Evolutionary conservation across 139 green algal species (phyloP).

Genomic region (Closterium sp.): DNA sequence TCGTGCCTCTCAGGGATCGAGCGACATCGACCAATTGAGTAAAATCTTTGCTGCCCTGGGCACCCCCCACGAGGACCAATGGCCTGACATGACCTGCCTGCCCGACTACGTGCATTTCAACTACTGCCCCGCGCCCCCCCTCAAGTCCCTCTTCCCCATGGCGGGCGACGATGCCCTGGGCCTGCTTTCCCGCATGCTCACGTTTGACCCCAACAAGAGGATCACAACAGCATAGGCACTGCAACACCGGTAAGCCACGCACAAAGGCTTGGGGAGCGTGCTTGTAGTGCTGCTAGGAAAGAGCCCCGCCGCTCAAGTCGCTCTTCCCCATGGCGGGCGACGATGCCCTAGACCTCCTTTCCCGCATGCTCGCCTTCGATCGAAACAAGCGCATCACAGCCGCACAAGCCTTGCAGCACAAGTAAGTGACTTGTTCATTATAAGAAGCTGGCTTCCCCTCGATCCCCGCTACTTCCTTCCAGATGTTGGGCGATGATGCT

Average conservation of each 20-base stretch:
- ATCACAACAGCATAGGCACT: not conserved
- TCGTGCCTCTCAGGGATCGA: not conserved
- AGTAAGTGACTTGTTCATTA: too few species aligned
- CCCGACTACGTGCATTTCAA: slow-evolving; percentile 41
- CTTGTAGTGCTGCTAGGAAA: too few species aligned
- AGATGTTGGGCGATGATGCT: too few species aligned
- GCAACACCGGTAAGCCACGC: not conserved
- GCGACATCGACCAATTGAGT: slow-evolving; percentile 50
- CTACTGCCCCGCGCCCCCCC: not conserved
- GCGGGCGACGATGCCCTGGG: slow-evolving; percentile 32
- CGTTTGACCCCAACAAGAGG: slow-evolving; percentile 12
- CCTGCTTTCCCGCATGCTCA: slow-evolving; percentile 42
- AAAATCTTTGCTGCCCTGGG: slow-evolving; percentile 56
- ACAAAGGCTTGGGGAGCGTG: too few species aligned
- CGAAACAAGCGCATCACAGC: slow-evolving; percentile 1
- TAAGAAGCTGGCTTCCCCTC: too few species aligned
- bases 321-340: slow-evolving; percentile 15
- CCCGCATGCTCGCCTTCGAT: slow-evolving; percentile 35
- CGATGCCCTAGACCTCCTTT: slow-evolving; percentile 44
- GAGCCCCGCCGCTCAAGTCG: not conserved
- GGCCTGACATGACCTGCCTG: slow-evolving; percentile 50
- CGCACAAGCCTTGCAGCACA: not conserved
- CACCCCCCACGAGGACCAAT: slow-evolving; percentile 55
- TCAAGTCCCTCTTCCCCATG: slow-evolving; percentile 19
- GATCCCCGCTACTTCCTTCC: too few species aligned